Evolutionary conservation across 257 asterid genomes (phyloP), one percentile per base, ranked within the genome.

Genomic region (Cynanchum wilfordii): DNA sequence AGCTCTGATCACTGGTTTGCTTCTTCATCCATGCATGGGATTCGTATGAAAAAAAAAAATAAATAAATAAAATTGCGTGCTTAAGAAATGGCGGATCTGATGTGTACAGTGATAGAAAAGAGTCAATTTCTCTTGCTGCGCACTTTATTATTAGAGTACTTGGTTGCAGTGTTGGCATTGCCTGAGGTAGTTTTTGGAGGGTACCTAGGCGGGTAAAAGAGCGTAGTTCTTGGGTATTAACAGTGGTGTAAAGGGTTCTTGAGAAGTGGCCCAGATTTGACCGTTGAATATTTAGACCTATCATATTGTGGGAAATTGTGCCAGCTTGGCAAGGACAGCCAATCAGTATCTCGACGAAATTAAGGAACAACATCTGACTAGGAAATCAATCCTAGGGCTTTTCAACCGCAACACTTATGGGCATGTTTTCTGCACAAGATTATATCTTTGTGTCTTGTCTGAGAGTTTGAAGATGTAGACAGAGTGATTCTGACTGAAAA

Each of bases 281-380:
- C 59, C 74, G 27, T 65, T 9, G 38, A 83, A 84, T 58, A 55
- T 1, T 73, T 75, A 87, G 78, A 75, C 86, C 91, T 84, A 87
- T 91, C 79, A 79, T 70, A 73, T 79, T 57, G 70, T 81, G 73
- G 81, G 96, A 82, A 76, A 74, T 65, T 71, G 84, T 76, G 88
- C 84, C 89, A 86, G 81, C 81, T 77, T 47, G 87, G 85, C 83
- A 78, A 73, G 70, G 68, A 83, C 88, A 86, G 85, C 96, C 95
- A 90, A 84, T 87, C 93, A 86, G 82, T 82, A 78, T 49, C 84
- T 94, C 96, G 98, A 84, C 70, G 87, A 89, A 86, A 84, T 87
- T 94, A 94, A 89, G 98, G 97, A 86, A 47, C 81, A 25, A 27
- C 75, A 81, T 83, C 69, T 74, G 83, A 83, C 62, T 79, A 59